Percentiles rank a stretch among this genome's conserved stretches.
Conservation (phyloP, 2,329 filamentous ascomycete species). For the Verticillium zaregamsianum region DNA sequence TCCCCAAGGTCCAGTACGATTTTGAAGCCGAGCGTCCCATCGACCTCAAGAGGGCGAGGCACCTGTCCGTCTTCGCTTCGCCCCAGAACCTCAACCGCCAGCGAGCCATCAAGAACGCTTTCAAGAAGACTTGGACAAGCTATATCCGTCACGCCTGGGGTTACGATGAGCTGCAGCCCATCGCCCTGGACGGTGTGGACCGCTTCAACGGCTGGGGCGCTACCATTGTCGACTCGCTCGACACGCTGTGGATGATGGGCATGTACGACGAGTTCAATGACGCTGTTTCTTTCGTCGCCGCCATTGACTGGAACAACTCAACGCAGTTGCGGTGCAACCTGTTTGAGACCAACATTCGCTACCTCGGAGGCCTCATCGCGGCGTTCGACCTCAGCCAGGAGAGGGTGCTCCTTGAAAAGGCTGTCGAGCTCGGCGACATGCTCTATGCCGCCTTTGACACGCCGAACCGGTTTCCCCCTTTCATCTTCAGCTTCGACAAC, state of each 20-base stretch:
- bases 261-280: constrained; percentile 45
- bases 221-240: constrained; percentile 41
- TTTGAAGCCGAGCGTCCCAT: constrained; percentile 7
- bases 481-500: constrained; percentile 9
- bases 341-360: constrained; percentile 69
- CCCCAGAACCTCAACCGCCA: background rate
- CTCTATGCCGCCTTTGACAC: constrained; percentile 66
- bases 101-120: constrained; percentile 16
- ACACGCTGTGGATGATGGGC: constrained; percentile 53
- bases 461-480: constrained; percentile 59
- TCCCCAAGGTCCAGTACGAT: constrained; percentile 10
- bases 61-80: background rate
- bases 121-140: constrained; percentile 32
- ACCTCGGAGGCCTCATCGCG: constrained; percentile 65
- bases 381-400: constrained; percentile 63
- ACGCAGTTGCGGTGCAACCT: constrained; percentile 38
- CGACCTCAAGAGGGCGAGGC: constrained; percentile 20
- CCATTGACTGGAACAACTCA: constrained; percentile 41
- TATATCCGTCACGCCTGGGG: constrained; percentile 41
- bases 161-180: constrained; percentile 38
- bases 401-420: constrained; percentile 55
- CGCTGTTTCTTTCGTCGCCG: constrained; percentile 35
- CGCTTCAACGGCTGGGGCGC: constrained; percentile 45
- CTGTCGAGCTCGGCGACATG: constrained; percentile 58
- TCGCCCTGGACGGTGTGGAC: constrained; percentile 32